Percentiles rank a stretch among this genome's conserved stretches.
These are phyloP conservation scores for Rhodotorula taiwanensis DNA, from an alignment of 768 basidiomycete species.

Conservation along the genomic window DNA sequence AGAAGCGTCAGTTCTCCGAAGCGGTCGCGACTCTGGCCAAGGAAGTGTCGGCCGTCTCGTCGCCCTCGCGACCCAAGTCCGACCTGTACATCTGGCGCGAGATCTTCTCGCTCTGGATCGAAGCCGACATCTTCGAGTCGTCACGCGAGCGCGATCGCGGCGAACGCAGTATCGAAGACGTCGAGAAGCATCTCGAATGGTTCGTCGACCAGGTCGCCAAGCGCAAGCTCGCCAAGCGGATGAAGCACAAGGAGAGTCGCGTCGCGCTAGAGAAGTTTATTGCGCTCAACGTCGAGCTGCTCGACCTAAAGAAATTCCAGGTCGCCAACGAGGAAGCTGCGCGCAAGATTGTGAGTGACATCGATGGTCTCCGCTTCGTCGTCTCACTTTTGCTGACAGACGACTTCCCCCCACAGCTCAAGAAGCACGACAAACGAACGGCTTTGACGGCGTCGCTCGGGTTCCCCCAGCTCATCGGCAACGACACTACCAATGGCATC, in stretches of 20 bases:
- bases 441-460: constrained; percentile 56
- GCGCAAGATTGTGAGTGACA: constrained; percentile 65
- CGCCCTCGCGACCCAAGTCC: constrained; percentile 46
- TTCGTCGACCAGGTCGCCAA: constrained; percentile 59
- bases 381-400: background rate
- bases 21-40: constrained; percentile 51
- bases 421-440: constrained; percentile 88
- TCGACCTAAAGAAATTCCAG: constrained; percentile 82
- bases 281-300: constrained; percentile 65
- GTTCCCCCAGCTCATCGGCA: constrained; percentile 49
- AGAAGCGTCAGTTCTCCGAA: constrained; percentile 52
- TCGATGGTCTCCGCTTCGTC: background rate
- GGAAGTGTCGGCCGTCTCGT: constrained; percentile 43
- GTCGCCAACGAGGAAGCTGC: constrained; percentile 78
- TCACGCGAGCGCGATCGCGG: constrained; percentile 60
- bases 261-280: constrained; percentile 64
- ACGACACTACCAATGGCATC: background rate
- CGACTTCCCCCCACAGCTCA: constrained; percentile 49
- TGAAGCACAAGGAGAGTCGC: constrained; percentile 56
- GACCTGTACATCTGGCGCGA: constrained; percentile 85
- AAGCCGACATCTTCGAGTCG: constrained; percentile 77
- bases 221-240: constrained; percentile 54
- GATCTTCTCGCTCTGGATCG: constrained; percentile 79
- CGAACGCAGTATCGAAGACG: constrained; percentile 59
- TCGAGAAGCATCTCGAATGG: constrained; percentile 58